Conservation (phyloP, 176 grass and related monocot species). For the Poa pratensis region DNA sequence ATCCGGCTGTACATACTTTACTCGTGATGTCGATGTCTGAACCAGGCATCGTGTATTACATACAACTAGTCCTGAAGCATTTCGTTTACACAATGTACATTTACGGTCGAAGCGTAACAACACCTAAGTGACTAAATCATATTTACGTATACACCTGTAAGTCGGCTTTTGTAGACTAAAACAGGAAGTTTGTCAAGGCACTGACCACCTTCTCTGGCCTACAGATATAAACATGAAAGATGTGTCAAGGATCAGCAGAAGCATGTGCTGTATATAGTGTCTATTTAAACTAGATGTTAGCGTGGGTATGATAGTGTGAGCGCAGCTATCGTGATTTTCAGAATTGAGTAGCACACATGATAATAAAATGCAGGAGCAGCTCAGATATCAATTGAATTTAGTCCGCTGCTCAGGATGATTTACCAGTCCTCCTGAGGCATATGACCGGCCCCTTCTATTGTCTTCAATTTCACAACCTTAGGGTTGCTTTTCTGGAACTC, state of each 20-base stretch:
- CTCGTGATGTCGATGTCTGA: not conserved
- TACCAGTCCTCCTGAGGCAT: slow-evolving; percentile 99
- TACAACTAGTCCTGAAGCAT: not conserved
- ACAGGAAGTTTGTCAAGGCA: slow-evolving; percentile 65
- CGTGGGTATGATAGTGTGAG: not conserved
- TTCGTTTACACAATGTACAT: slow-evolving; percentile 23
- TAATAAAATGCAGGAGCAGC: not conserved
- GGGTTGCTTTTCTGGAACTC: slow-evolving; percentile 81
- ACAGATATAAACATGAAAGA: slow-evolving; percentile 21
- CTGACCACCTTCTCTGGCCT: slow-evolving; percentile 93
- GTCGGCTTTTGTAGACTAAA: slow-evolving; percentile 13
- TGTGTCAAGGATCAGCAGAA: slow-evolving; percentile 19
- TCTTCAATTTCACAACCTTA: slow-evolving; percentile 57
- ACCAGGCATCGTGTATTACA: not conserved
- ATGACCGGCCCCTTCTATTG: slow-evolving; percentile 92
- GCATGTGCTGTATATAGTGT: not conserved
- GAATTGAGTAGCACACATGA: not conserved
- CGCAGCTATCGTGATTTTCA: not conserved
- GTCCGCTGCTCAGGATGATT: not conserved
- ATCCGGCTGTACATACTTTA: not conserved
- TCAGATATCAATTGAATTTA: slow-evolving; percentile 4
- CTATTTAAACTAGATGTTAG: not conserved
- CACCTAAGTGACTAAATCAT: not conserved
- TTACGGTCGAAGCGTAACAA: not conserved
- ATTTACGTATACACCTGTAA: not conserved